Percentiles rank a stretch among this genome's conserved stretches.
phyloP scores from a whole-genome alignment of 768 basidiomycete genomes.

The Auriscalpium orientale region DNA sequence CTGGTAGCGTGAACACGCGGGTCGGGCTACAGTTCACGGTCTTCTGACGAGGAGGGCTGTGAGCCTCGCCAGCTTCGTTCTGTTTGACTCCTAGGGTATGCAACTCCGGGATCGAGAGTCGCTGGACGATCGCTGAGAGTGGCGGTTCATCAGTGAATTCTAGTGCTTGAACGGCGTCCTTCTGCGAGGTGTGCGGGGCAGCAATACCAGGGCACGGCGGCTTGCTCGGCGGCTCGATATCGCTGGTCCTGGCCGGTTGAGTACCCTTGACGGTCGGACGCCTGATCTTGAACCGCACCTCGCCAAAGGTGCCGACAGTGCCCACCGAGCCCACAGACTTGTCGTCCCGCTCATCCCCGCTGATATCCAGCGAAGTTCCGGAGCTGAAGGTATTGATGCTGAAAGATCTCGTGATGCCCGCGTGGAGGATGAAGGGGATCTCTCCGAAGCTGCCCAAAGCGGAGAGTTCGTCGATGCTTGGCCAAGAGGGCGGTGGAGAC shows the following conservation, averaged over 20 bases:
- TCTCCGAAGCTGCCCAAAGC: slow-evolving; percentile 7
- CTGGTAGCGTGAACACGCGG: background rate
- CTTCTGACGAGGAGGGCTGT: too few species aligned
- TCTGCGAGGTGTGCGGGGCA: too few species aligned
- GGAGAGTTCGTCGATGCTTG: slow-evolving; percentile 6
- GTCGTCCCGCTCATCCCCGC: background rate
- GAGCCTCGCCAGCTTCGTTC: too few species aligned
- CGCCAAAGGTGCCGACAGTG: background rate
- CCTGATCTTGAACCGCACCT: background rate
- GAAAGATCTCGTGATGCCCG: background rate
- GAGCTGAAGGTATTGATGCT: background rate
- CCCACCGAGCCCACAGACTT: background rate
- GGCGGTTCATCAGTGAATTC: too few species aligned
- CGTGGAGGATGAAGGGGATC: slow-evolving; percentile 12
- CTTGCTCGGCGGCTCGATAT: too few species aligned
- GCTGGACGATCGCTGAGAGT: too few species aligned
- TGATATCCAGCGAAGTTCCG: background rate
- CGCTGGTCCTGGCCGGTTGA: too few species aligned
- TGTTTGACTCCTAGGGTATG: too few species aligned
- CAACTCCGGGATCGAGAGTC: too few species aligned
- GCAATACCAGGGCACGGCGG: too few species aligned
- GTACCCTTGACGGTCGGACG: background rate
- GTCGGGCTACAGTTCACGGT: background rate
- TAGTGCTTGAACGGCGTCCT: too few species aligned
- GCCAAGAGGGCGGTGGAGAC: slow-evolving; percentile 10